Evolutionary conservation across 805 yeast species (phyloP).

Genomic region (Pichia paraexigua): DNA sequence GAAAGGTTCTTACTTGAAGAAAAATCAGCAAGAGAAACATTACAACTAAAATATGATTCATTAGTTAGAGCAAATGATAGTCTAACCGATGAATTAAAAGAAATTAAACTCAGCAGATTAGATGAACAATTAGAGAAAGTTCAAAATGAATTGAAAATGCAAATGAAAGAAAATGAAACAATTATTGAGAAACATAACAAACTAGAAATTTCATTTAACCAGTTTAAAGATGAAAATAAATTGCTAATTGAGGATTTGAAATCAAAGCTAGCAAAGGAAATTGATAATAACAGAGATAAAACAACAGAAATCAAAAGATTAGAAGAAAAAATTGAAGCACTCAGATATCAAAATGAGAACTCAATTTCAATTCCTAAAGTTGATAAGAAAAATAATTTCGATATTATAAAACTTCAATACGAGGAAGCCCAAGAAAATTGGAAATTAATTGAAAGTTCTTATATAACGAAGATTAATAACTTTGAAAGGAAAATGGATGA

Average conservation of each 20-base stretch:
- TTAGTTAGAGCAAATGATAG: constrained; percentile 19
- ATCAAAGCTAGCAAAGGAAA: constrained; percentile 20
- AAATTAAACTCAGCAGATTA: constrained; percentile 28
- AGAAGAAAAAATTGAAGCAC: constrained; percentile 62
- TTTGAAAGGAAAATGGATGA: constrained; percentile 39
- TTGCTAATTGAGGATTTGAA: constrained; percentile 21
- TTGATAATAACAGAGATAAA: constrained; percentile 26
- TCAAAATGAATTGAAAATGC: constrained; percentile 28
- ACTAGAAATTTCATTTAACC: constrained; percentile 16
- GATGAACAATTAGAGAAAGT: constrained; percentile 27
- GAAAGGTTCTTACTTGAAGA: constrained; percentile 19
- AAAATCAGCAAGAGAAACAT: constrained; percentile 23
- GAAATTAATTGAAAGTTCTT: constrained; percentile 67
- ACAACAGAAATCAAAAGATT: constrained; percentile 44
- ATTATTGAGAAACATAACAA: constrained; percentile 12
- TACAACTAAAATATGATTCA: constrained; percentile 20
- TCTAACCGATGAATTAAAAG: constrained; percentile 24
- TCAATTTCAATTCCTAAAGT: not conserved
- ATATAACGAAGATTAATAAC: constrained; percentile 39
- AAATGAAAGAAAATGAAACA: constrained; percentile 23
- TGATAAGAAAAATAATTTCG: constrained; percentile 15
- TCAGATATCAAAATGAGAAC: constrained; percentile 54
- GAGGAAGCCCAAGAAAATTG: constrained; percentile 73
- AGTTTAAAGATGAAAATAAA: constrained; percentile 20
- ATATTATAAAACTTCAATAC: constrained; percentile 61